Percentiles rank a stretch among this genome's conserved stretches.
These are phyloP conservation scores for Chaetothyriales sp. DNA, from an alignment of 2,329 filamentous ascomycete species.

Conservation along the genomic window DNA sequence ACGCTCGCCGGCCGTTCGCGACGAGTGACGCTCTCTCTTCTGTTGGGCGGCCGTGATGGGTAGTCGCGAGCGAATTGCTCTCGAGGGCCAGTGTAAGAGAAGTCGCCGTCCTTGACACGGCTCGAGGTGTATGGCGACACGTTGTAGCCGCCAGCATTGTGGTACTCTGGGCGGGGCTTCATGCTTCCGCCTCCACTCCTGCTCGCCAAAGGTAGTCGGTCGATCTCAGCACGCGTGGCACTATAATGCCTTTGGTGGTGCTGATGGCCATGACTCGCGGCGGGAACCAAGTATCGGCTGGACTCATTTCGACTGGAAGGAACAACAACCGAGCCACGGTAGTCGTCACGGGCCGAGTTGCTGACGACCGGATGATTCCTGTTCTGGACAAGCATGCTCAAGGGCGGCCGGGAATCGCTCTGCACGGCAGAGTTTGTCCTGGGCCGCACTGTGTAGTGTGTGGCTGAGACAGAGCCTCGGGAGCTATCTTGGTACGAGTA, in stretches of 20 bases:
- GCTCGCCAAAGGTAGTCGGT: conserved; percentile 8
- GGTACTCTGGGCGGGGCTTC: conserved; percentile 11
- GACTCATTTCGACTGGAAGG: conserved; percentile 9
- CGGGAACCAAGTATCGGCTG: conserved; percentile 12
- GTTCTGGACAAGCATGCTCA: conserved; percentile 13
- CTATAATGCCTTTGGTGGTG: conserved; percentile 17
- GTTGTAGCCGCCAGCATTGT: conserved; percentile 15
- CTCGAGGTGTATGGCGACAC: conserved; percentile 3
- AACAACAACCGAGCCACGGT: conserved; percentile 8
- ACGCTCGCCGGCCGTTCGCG: conserved; percentile 17
- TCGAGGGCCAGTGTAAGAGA: conserved; percentile 34
- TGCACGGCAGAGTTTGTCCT: conserved; percentile 14
- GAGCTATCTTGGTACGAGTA: conserved; percentile 7
- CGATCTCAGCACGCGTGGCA: conserved; percentile 14
- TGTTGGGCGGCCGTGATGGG: conserved; percentile 19
- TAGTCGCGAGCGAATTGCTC: conserved; percentile 34
- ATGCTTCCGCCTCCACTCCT: neutral
- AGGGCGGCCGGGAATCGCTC: conserved; percentile 11
- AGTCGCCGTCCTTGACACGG: conserved; percentile 18
- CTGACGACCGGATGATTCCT: conserved; percentile 14
- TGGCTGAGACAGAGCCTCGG: conserved; percentile 11
- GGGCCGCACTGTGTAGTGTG: conserved; percentile 18
- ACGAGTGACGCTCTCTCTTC: conserved; percentile 22
- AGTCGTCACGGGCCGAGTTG: conserved; percentile 12
- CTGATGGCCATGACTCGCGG: conserved; percentile 6